These are phyloP conservation scores for Podaxis sp. DNA, from an alignment of 768 basidiomycete genomes.

Conservation along the genomic window DNA sequence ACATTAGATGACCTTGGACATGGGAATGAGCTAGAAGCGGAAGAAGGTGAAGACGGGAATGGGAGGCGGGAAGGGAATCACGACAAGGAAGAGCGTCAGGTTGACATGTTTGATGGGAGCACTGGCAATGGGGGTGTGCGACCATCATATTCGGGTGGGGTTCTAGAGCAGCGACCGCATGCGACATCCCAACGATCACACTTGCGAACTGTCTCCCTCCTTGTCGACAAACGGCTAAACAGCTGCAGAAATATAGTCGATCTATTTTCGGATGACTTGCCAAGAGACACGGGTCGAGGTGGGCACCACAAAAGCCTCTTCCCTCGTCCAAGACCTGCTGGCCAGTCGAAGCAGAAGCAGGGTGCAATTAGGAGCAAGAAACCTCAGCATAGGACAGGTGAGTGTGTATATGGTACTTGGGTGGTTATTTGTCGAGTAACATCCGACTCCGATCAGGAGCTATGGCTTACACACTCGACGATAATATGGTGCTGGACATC, in stretches of 20 bases:
- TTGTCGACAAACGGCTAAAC: conserved; percentile 4
- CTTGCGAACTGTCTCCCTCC: conserved; percentile 5
- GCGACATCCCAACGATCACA: conserved; percentile 11
- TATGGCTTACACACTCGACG: neutral
- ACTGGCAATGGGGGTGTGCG: conserved; percentile 8
- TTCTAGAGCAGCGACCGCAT: conserved; percentile 1
- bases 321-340: neutral
- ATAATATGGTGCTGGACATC: conserved; percentile 23
- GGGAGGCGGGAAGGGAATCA: neutral
- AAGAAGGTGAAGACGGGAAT: neutral
- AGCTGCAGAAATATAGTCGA: conserved; percentile 9
- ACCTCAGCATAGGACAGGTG: conserved; percentile 1
- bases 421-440: too few species aligned
- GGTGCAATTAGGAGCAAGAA: neutral
- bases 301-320: neutral
- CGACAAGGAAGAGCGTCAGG: neutral
- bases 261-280: conserved; percentile 7
- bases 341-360: neutral
- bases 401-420: neutral
- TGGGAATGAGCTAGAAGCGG: conserved; percentile 11
- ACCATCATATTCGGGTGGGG: conserved; percentile 3
- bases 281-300: neutral
- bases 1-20: conserved; percentile 28
- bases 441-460: neutral
- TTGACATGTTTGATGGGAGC: conserved; percentile 1